Percentiles rank a stretch among this genome's conserved stretches.
These are phyloP conservation scores for Leishmania gerbilli DNA, from an alignment of 208 protist species.

Conservation along the genomic window DNA sequence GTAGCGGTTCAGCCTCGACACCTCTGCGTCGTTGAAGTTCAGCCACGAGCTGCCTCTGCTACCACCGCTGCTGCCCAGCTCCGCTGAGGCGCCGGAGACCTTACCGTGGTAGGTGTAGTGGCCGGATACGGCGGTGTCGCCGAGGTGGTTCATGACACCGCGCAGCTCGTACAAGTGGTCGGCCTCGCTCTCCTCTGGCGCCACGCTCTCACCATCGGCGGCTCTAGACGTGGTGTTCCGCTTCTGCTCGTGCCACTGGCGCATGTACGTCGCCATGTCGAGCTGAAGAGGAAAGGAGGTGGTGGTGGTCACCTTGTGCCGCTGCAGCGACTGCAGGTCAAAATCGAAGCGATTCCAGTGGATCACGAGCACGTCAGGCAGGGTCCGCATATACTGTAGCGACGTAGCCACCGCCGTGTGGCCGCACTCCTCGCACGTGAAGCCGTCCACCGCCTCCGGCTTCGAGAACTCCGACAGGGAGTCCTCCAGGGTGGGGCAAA, in stretches of 20 bases:
- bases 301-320: slow-evolving; percentile 61
- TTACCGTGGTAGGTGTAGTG: slow-evolving; percentile 87
- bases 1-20: slow-evolving; percentile 49
- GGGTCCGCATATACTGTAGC: slow-evolving; percentile 66
- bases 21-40: slow-evolving; percentile 74
- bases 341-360: slow-evolving; percentile 86
- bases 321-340: slow-evolving; percentile 61
- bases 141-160: slow-evolving; percentile 78
- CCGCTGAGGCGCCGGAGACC: slow-evolving; percentile 19
- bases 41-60: slow-evolving; percentile 39
- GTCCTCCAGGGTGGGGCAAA: slow-evolving; percentile 63
- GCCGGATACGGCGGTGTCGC: slow-evolving; percentile 61
- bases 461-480: slow-evolving; percentile 58
- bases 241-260: slow-evolving; percentile 56
- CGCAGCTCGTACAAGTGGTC: slow-evolving; percentile 54
- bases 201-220: slow-evolving; percentile 3
- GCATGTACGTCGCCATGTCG: slow-evolving; percentile 59
- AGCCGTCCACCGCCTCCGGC: slow-evolving; percentile 69
- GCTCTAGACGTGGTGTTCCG: neutral
- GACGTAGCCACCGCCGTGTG: slow-evolving; percentile 62
- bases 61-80: neutral
- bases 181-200: neutral
- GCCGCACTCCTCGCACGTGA: slow-evolving; percentile 70
- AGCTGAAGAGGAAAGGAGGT: slow-evolving; percentile 58
- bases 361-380: slow-evolving; percentile 76